These are phyloP conservation scores for Auriculariales sp. DNA, from an alignment of 768 basidiomycete genomes.

Conservation along the genomic window DNA sequence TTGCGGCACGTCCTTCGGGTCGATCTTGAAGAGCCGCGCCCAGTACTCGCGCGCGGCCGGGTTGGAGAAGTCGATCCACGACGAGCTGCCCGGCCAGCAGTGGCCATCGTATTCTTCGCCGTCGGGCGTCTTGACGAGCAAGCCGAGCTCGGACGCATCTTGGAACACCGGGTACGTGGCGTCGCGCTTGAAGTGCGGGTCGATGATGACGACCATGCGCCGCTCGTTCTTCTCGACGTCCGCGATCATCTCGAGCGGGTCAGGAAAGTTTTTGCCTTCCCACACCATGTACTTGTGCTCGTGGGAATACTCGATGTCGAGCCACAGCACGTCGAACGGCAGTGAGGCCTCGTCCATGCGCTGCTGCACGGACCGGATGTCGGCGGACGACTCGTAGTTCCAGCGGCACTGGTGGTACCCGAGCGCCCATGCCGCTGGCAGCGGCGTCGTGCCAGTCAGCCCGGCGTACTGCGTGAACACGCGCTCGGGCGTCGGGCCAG, in stretches of 20 bases:
- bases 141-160: slow-evolving; percentile 63
- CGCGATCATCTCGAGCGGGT: slow-evolving; percentile 85
- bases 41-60: slow-evolving; percentile 84
- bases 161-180: slow-evolving; percentile 71
- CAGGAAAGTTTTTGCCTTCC: slow-evolving; percentile 84
- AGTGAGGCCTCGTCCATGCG: slow-evolving; percentile 90
- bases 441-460: slow-evolving; percentile 71
- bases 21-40: slow-evolving; percentile 62
- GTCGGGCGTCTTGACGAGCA: slow-evolving; percentile 70
- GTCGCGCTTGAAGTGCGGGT: slow-evolving; percentile 86
- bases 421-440: slow-evolving; percentile 82
- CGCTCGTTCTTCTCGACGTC: slow-evolving; percentile 49
- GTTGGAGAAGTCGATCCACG: slow-evolving; percentile 98
- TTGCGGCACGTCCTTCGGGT: slow-evolving; percentile 24
- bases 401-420: slow-evolving; percentile 97
- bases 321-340: slow-evolving; percentile 92
- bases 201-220: slow-evolving; percentile 95
- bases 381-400: slow-evolving; percentile 90
- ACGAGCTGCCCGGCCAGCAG: slow-evolving; percentile 96
- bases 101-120: slow-evolving; percentile 90
- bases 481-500: slow-evolving; percentile 73
- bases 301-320: slow-evolving; percentile 90
- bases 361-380: slow-evolving; percentile 70
- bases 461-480: slow-evolving; percentile 75
- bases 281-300: slow-evolving; percentile 97